Percentiles rank a stretch among this genome's conserved stretches.
phyloP scores from a whole-genome alignment of 208 protist species.

The Zelonia costaricensis region DNA sequence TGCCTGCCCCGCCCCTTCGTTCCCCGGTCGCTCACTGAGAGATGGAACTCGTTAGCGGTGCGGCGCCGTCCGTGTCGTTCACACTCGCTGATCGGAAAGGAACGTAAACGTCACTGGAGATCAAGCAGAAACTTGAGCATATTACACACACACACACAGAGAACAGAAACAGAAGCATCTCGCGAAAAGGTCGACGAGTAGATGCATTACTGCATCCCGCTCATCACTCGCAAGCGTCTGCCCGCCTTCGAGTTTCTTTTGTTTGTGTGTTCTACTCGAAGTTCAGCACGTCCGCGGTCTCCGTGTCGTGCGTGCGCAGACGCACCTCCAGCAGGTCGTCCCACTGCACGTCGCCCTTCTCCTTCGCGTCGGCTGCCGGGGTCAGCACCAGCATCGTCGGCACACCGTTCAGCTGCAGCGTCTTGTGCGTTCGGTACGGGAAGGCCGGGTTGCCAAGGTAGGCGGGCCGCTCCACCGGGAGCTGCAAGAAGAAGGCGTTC shows the following conservation, averaged over 20 bases:
- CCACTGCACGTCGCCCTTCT: conserved; percentile 30
- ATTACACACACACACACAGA: too few relatives aligned
- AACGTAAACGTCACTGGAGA: too few relatives aligned
- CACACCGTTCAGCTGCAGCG: conserved; percentile 37
- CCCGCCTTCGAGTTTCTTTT: not conserved
- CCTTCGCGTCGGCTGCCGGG: conserved; percentile 28
- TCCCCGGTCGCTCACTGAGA: too few relatives aligned
- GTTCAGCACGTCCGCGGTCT: conserved; percentile 18
- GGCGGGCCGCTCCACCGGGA: conserved; percentile 55
- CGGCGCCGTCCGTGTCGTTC: too few relatives aligned
- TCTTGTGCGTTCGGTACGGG: conserved; percentile 58
- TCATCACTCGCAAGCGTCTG: too few relatives aligned
- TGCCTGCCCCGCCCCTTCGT: too few relatives aligned
- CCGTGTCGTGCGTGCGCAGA: conserved; percentile 31
- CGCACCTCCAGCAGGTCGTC: conserved; percentile 48
- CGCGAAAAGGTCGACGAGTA: too few relatives aligned
- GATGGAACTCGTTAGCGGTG: too few relatives aligned
- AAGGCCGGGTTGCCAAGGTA: conserved; percentile 72
- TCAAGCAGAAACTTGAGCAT: too few relatives aligned
- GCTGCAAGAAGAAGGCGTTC: conserved; percentile 57
- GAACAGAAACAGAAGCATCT: too few relatives aligned
- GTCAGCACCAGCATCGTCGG: conserved; percentile 62
- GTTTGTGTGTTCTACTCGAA: conserved; percentile 12
- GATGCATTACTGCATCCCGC: too few relatives aligned
- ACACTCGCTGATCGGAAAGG: too few relatives aligned